These are phyloP conservation scores for Mycena sp. DNA, from an alignment of 1,284 basidiomycete species.

Conservation along the genomic window DNA sequence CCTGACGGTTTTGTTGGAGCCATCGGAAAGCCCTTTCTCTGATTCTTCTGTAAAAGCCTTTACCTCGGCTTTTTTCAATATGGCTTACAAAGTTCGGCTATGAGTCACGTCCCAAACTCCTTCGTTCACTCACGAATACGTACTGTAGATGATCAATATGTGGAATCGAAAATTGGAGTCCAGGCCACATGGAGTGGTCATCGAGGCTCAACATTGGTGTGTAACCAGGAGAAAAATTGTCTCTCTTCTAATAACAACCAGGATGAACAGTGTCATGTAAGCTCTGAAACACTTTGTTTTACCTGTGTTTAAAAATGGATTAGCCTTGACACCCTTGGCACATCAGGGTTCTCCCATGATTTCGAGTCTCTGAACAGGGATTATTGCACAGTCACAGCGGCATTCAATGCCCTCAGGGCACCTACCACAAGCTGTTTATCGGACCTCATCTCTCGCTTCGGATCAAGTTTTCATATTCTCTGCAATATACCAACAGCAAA, in stretches of 20 bases:
- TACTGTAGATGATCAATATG: not conserved
- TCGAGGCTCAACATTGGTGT: slow-evolving; percentile 27
- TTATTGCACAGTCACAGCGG: slow-evolving; percentile 45
- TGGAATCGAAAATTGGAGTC: slow-evolving; percentile 17
- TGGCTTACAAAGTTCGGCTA: slow-evolving; percentile 11
- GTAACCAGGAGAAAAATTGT: not conserved
- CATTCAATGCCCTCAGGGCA: slow-evolving; percentile 41
- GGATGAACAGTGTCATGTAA: slow-evolving; percentile 30
- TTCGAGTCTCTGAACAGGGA: slow-evolving; percentile 55
- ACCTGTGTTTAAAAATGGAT: not conserved
- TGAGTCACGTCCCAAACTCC: too few relatives aligned
- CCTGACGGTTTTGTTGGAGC: not conserved
- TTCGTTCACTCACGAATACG: too few relatives aligned
- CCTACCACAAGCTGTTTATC: slow-evolving; percentile 9
- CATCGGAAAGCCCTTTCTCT: slow-evolving; percentile 27
- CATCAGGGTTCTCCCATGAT: slow-evolving; percentile 55
- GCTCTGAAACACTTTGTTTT: not conserved
- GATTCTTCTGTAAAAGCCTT: slow-evolving; percentile 2
- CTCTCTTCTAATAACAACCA: not conserved
- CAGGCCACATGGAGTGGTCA: slow-evolving; percentile 20
- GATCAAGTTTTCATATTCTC: slow-evolving; percentile 43
- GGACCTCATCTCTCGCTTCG: slow-evolving; percentile 38
- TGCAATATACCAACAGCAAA: slow-evolving; percentile 43
- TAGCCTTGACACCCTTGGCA: slow-evolving; percentile 58
- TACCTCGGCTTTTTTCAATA: slow-evolving; percentile 7